A percentile compares a stretch with the other conserved stretches of the same genome.
phyloP scores from a whole-genome alignment of 176 grass and related monocot genomes.

The Lolium rigidum region DNA sequence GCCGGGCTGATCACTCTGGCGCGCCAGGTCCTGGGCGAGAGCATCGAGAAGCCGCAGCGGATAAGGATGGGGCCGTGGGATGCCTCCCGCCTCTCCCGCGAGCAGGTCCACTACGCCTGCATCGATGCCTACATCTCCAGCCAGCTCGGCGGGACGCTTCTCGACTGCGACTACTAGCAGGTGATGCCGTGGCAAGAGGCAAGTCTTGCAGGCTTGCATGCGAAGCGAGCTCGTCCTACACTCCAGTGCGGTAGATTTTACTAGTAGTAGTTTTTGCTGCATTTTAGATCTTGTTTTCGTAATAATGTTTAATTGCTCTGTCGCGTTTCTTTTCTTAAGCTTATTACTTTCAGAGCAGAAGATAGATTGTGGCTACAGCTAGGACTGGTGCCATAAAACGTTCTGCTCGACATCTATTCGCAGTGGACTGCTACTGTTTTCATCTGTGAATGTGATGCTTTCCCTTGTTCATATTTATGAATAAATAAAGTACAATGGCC shows the following conservation, averaged over 20 bases:
- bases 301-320: background rate
- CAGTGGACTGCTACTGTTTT: background rate
- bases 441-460: background rate
- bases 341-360: background rate
- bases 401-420: background rate
- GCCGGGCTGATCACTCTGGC: constrained; percentile 51
- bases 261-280: background rate
- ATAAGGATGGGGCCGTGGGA: constrained; percentile 58
- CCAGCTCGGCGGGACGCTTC: constrained; percentile 38
- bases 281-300: background rate
- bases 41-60: constrained; percentile 34
- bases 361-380: background rate
- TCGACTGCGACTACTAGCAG: background rate
- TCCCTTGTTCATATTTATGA: no score
- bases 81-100: background rate
- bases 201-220: background rate
- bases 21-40: constrained; percentile 34
- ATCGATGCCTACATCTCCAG: constrained; percentile 61
- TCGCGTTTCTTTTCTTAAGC: background rate
- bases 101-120: constrained; percentile 65
- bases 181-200: background rate
- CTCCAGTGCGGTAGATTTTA: background rate
- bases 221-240: background rate
- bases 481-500: no score
- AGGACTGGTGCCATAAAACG: background rate